phyloP scores from a whole-genome alignment of 148 eudicot genomes.

The Rhododendron williamsianum region DNA sequence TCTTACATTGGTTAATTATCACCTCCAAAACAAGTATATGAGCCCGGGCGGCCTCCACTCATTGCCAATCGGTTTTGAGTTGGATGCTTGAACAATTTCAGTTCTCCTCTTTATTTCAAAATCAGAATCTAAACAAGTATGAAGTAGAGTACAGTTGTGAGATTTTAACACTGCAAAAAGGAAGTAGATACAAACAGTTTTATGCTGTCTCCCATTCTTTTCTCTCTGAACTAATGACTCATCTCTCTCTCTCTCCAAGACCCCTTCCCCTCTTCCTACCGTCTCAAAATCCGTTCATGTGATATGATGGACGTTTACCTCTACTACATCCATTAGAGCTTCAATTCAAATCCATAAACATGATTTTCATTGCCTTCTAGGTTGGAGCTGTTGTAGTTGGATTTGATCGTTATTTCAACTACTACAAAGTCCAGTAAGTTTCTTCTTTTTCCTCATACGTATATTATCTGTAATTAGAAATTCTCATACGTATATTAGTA shows the following conservation, averaged over 20 bases:
- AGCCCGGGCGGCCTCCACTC: not conserved
- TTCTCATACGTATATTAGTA: conserved; percentile 31
- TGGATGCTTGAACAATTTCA: not conserved
- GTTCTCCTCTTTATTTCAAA: not conserved
- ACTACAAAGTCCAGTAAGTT: conserved; percentile 91
- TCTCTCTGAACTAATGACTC: not conserved
- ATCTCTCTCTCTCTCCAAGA: not conserved
- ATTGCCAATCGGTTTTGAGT: not conserved
- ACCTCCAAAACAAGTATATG: not conserved
- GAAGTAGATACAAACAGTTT: conserved; percentile 1
- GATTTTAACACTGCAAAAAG: not conserved
- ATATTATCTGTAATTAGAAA: not conserved
- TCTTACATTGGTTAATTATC: not conserved
- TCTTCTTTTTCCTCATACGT: not conserved
- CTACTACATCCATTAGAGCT: conserved; percentile 1
- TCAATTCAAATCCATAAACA: not conserved
- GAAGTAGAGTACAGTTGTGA: not conserved
- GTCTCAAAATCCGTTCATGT: not conserved
- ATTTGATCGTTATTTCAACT: conserved; percentile 93
- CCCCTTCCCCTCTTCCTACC: not conserved
- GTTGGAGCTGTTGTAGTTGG: conserved; percentile 99
- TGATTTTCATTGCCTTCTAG: conserved; percentile 29
- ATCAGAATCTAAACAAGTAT: not conserved
- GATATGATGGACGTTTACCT: not conserved
- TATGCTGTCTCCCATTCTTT: not conserved